A percentile compares a stretch with the other conserved stretches of the same genome.
phyloP scores from a whole-genome alignment of 768 basidiomycete species.

The Suillus lakei region DNA sequence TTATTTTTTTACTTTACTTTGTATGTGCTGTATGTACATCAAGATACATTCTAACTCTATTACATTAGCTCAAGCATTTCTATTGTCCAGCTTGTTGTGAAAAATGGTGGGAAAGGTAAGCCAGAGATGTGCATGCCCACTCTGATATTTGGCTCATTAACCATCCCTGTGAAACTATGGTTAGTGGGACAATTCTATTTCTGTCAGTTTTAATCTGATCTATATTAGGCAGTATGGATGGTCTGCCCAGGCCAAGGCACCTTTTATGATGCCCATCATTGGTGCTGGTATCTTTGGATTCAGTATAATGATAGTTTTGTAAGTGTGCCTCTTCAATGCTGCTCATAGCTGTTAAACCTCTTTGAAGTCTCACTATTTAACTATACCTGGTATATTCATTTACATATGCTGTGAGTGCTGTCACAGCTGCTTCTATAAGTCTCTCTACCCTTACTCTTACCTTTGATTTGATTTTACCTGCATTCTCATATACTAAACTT shows the following conservation, averaged over 20 bases:
- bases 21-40: constrained; percentile 49
- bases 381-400: constrained; percentile 77
- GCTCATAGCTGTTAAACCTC: neutral
- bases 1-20: too few relatives aligned
- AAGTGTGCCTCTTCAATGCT: constrained; percentile 27
- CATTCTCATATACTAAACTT: too few relatives aligned
- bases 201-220: constrained; percentile 3
- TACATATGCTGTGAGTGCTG: constrained; percentile 67
- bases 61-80: neutral
- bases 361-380: constrained; percentile 59
- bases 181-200: constrained; percentile 36
- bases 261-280: constrained; percentile 80
- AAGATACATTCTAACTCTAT: neutral
- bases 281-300: constrained; percentile 65
- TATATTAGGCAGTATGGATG: constrained; percentile 75
- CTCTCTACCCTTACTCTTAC: neutral
- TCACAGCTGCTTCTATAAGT: constrained; percentile 63
- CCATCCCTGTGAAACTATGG: constrained; percentile 73
- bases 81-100: constrained; percentile 47
- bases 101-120: constrained; percentile 64
- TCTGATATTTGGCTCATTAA: constrained; percentile 57
- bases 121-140: constrained; percentile 64
- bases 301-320: constrained; percentile 66
- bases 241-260: constrained; percentile 68
- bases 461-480: too few relatives aligned